Percentiles rank a stretch among this genome's conserved stretches.
Conservation (phyloP, 202 grass and related monocot genomes). For the Digitaria exilis region DNA sequence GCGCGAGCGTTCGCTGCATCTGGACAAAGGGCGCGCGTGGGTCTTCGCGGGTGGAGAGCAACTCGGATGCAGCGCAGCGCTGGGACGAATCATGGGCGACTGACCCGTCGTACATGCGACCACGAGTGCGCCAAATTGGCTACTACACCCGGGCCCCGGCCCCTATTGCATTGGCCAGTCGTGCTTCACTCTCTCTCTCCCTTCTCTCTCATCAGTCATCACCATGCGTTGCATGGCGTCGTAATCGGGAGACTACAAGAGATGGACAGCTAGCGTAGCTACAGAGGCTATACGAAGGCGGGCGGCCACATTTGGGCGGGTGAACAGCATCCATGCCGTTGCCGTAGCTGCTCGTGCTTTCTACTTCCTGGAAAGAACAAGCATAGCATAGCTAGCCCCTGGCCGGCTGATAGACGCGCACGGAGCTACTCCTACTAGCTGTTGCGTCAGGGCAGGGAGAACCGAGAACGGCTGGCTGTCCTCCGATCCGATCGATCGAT, state of each 20-base stretch:
- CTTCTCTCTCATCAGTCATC: background rate
- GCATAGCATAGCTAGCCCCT: too few species aligned
- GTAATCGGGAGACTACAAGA: background rate
- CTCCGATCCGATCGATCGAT: too few species aligned
- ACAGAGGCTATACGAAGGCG: background rate
- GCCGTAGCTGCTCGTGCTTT: slow-evolving; percentile 9
- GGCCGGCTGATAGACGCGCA: too few species aligned
- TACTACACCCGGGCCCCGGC: background rate
- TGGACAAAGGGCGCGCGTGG: background rate
- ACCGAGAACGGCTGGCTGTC: background rate
- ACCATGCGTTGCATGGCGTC: background rate
- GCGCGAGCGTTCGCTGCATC: slow-evolving; percentile 11
- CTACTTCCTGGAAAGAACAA: slow-evolving; percentile 46
- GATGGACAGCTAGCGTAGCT: background rate
- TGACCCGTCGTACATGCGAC: background rate
- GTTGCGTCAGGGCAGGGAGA: slow-evolving; percentile 2
- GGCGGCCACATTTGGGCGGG: too few species aligned
- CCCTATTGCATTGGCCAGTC: background rate
- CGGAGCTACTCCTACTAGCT: too few species aligned
- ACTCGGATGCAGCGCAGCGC: slow-evolving; percentile 30
- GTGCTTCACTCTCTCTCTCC: background rate
- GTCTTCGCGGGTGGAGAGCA: background rate
- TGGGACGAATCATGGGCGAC: background rate
- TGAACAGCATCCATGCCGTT: background rate
- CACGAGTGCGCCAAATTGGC: slow-evolving; percentile 27